Conservation (phyloP, 2,329 filamentous ascomycete genomes). For the Xylaria sp. region DNA sequence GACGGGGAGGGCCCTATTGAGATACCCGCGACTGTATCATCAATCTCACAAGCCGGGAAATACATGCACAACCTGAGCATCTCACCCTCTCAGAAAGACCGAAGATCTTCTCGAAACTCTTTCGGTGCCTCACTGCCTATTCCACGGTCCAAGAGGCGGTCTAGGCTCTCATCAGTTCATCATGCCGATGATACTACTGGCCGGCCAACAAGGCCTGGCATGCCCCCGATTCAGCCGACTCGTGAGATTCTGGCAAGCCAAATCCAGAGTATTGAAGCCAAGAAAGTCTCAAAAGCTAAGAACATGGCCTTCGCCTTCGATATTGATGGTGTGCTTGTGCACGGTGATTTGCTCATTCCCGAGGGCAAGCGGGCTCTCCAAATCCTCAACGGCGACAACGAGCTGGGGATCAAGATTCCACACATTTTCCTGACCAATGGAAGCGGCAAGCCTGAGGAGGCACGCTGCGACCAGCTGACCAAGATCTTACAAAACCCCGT, state of each 20-base stretch:
- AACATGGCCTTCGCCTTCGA: slow-evolving; percentile 87
- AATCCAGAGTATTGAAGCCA: slow-evolving; percentile 73
- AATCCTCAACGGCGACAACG: slow-evolving; percentile 80
- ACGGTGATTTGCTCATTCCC: slow-evolving; percentile 76
- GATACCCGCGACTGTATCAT: slow-evolving; percentile 74
- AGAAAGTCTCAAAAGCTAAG: slow-evolving; percentile 76
- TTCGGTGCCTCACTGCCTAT: slow-evolving; percentile 80
- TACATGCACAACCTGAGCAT: slow-evolving; percentile 81
- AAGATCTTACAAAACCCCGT: slow-evolving; percentile 74
- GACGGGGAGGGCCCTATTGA: slow-evolving; percentile 68
- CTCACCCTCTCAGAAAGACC: slow-evolving; percentile 73
- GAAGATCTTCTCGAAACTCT: slow-evolving; percentile 78
- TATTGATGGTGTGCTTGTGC: slow-evolving; percentile 80
- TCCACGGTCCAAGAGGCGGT: slow-evolving; percentile 75
- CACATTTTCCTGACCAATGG: slow-evolving; percentile 82
- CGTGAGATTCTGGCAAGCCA: slow-evolving; percentile 77
- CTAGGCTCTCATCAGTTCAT: slow-evolving; percentile 71
- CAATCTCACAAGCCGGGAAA: slow-evolving; percentile 73
- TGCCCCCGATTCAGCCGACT: slow-evolving; percentile 69
- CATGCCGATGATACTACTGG: slow-evolving; percentile 57
- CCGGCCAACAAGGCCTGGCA: slow-evolving; percentile 62
- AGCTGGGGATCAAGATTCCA: slow-evolving; percentile 81
- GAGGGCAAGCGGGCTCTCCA: slow-evolving; percentile 73
- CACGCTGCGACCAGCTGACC: slow-evolving; percentile 73
- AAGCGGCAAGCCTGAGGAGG: slow-evolving; percentile 75